Conservation (phyloP, 1,139 yeast genomes). For the Groenewaldozyma auringiensis region DNA sequence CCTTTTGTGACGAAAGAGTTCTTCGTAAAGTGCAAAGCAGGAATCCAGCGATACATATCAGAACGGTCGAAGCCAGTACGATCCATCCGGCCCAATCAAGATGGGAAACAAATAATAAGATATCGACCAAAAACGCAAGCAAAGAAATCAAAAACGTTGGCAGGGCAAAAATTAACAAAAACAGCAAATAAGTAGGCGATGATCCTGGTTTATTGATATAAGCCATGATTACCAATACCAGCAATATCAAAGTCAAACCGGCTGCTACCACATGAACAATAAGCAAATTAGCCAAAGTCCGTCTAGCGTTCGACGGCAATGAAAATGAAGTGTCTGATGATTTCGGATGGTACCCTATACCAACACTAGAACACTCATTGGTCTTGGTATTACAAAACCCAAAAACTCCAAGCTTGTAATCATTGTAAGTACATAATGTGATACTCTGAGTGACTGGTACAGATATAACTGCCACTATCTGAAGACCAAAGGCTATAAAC, state of each 20-base stretch:
- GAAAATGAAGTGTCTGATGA: conserved; percentile 36
- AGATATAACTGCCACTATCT: conserved; percentile 47
- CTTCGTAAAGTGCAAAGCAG: conserved; percentile 45
- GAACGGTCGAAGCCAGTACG: conserved; percentile 38
- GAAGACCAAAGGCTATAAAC: conserved; percentile 44
- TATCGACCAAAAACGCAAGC: conserved; percentile 48
- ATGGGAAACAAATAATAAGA: conserved; percentile 45
- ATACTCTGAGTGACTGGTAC: conserved; percentile 53
- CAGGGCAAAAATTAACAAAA: conserved; percentile 37
- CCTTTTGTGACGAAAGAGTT: conserved; percentile 42
- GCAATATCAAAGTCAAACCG: conserved; percentile 57
- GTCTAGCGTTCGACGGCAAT: conserved; percentile 51
- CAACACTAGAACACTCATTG: conserved; percentile 42
- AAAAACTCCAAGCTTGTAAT: conserved; percentile 71
- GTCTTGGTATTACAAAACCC: conserved; percentile 55
- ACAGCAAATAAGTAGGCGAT: conserved; percentile 33
- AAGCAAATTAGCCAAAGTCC: conserved; percentile 59
- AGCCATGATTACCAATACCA: conserved; percentile 33
- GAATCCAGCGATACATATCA: conserved; percentile 37
- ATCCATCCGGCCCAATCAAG: conserved; percentile 52
- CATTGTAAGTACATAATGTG: conserved; percentile 44
- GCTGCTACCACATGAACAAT: conserved; percentile 78
- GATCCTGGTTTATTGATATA: conserved; percentile 34
- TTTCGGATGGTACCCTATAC: conserved; percentile 42
- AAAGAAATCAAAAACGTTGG: conserved; percentile 43